Evolutionary conservation across 1,284 basidiomycete genomes (phyloP), one percentile per base, ranked within the genome.

Genomic region (Puccinia hordei): DNA sequence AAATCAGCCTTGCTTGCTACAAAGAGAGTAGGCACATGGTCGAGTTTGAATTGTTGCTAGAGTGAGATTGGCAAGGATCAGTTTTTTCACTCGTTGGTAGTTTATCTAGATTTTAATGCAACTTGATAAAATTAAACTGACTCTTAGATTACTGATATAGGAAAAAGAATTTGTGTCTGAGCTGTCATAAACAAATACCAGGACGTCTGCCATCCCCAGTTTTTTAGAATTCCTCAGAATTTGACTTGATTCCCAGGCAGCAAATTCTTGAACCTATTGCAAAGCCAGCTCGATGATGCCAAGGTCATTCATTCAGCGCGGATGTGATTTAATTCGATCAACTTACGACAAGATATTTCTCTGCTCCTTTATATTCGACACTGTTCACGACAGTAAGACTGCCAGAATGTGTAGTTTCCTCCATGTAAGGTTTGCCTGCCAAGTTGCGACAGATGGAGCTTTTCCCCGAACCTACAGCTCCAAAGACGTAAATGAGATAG

Each of bases 1-100:
- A 98, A 89, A 86, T 99, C 96, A 10, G 94, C 95, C 87, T 99
- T 99, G 46, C 96, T 99, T 17, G 97, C 96, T n/a, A 99, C 94
- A 85, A 98, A 98, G 35, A 98, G 88, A 35, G 92, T 93, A 13
- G 96, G 95, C 85, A 97, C 93, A 85, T 94, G 91, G 85, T 98
- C 94, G 49, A 96, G 88, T 82, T 90, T 94, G 86, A 98, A 97
- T 89, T 96, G 94, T 92, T 98, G 95, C 92, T 96, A 86, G 8
- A 51, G 17, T 38, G n/a, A 19, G 17, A 19, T 33, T 9, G 4
- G 24, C 53, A 59, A 24, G n/a, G 1, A 63, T 63, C 27, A 63
- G 61, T 38, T 22, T 59, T 10, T 22, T 41, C 4, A 17, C 24
- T 61, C 17, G 33, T 41, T 68, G 33, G 9, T n/a, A 49, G 10